A percentile compares a stretch with the other conserved stretches of the same genome.
phyloP scores from a whole-genome alignment of 2,329 filamentous ascomycete species.

The Metarhizium rileyi region DNA sequence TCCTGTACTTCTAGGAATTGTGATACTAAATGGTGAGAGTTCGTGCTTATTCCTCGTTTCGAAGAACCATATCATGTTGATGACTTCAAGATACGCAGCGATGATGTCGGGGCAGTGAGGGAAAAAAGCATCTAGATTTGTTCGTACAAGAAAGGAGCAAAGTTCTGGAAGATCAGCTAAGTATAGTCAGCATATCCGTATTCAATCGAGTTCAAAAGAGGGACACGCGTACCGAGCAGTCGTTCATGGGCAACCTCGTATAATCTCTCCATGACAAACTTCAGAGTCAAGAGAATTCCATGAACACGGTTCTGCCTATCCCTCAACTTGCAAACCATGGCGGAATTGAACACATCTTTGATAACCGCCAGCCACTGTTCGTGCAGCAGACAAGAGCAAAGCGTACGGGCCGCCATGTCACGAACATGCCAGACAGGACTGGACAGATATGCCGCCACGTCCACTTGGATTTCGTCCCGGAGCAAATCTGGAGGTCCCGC shows the following conservation, averaged over 20 bases:
- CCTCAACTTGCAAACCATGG: conserved; percentile 14
- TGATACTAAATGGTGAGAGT: conserved; percentile 13
- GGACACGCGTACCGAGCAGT: conserved; percentile 28
- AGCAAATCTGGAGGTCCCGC: conserved; percentile 54
- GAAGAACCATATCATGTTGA: conserved; percentile 31
- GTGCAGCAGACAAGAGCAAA: conserved; percentile 52
- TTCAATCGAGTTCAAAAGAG: neutral
- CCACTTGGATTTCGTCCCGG: conserved; percentile 42
- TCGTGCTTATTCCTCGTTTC: conserved; percentile 13
- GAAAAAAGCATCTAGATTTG: conserved; percentile 14
- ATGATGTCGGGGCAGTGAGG: conserved; percentile 30
- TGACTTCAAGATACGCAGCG: conserved; percentile 36
- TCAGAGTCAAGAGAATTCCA: conserved; percentile 46
- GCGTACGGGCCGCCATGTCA: conserved; percentile 68
- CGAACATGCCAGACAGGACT: conserved; percentile 72
- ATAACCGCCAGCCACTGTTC: conserved; percentile 37
- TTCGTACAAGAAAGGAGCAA: conserved; percentile 18
- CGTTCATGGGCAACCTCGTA: conserved; percentile 34
- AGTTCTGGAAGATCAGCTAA: conserved; percentile 23
- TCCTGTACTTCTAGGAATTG: conserved; percentile 10
- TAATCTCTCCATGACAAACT: conserved; percentile 46
- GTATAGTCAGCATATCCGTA: conserved; percentile 1
- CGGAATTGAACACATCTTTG: conserved; percentile 24
- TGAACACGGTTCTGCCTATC: conserved; percentile 44
- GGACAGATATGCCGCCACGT: conserved; percentile 53